phyloP scores from a whole-genome alignment of 1,139 yeast species.

The Magnusiomyces clavatus region DNA sequence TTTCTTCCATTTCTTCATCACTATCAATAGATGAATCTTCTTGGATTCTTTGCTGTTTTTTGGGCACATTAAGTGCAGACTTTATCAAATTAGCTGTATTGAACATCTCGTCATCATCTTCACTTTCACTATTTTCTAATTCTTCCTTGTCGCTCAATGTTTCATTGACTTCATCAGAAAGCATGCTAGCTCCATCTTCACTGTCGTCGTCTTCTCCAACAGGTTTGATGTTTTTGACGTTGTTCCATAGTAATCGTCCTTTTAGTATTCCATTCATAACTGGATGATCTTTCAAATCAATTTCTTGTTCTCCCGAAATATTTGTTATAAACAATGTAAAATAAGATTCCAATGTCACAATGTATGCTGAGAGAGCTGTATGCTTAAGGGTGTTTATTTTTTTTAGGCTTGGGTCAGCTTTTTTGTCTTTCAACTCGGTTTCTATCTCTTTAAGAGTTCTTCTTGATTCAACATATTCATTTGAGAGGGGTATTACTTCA shows the following conservation, averaged over 20 bases:
- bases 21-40: constrained; percentile 15
- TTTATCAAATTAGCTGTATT: constrained; percentile 12
- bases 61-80: constrained; percentile 20
- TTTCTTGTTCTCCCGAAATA: constrained; percentile 42
- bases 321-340: constrained; percentile 61
- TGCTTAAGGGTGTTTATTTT: constrained; percentile 41
- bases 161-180: constrained; percentile 6
- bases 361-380: constrained; percentile 45
- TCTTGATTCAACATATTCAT: constrained; percentile 49
- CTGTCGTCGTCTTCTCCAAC: constrained; percentile 15
- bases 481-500: constrained; percentile 70
- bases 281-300: constrained; percentile 74
- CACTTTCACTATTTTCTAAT: constrained; percentile 18
- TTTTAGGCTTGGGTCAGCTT: constrained; percentile 24
- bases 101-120: constrained; percentile 18
- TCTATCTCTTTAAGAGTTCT: constrained; percentile 38
- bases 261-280: constrained; percentile 80
- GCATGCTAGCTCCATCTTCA: constrained; percentile 13
- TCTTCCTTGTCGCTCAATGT: constrained; percentile 10
- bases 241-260: constrained; percentile 81
- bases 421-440: constrained; percentile 17
- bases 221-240: constrained; percentile 21
- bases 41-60: constrained; percentile 13
- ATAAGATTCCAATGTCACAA: constrained; percentile 67
- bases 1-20: constrained; percentile 19